These are phyloP conservation scores for Ottelia alismoides DNA, from an alignment of 106 monocot genomes.

Conservation along the genomic window DNA sequence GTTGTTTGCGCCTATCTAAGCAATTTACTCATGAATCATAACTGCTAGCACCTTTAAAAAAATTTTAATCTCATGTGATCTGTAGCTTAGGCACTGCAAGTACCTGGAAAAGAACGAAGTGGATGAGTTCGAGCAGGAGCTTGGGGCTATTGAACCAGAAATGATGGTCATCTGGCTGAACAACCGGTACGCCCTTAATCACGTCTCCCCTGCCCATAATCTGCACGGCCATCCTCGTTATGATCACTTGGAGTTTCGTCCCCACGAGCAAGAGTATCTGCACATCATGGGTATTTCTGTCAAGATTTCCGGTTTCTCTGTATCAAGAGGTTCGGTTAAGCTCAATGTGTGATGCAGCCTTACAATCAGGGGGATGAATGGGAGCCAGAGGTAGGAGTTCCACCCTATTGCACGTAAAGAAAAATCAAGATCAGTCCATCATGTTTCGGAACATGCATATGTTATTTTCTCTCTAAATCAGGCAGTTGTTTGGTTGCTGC, in stretches of 20 bases:
- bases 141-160: slow-evolving; percentile 33
- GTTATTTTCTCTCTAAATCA: no score
- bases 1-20: no score
- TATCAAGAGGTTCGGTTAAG: no score
- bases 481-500: neutral
- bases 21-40: no score
- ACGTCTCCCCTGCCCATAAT: slow-evolving; percentile 31
- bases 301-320: no score
- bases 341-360: no score
- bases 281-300: no score
- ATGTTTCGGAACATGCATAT: no score
- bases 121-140: slow-evolving; percentile 29
- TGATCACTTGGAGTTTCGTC: slow-evolving; percentile 28
- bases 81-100: no score
- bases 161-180: slow-evolving; percentile 18
- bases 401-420: slow-evolving; percentile 12
- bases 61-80: no score
- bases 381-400: slow-evolving; percentile 27
- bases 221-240: slow-evolving; percentile 24
- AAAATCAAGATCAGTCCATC: neutral
- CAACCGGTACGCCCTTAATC: slow-evolving; percentile 23
- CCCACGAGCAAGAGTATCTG: slow-evolving; percentile 30
- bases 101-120: slow-evolving; percentile 40
- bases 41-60: no score
- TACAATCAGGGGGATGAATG: slow-evolving; percentile 34